phyloP scores from a whole-genome alignment of 2,329 filamentous ascomycete species.

The Coniochaeta pulveracea region DNA sequence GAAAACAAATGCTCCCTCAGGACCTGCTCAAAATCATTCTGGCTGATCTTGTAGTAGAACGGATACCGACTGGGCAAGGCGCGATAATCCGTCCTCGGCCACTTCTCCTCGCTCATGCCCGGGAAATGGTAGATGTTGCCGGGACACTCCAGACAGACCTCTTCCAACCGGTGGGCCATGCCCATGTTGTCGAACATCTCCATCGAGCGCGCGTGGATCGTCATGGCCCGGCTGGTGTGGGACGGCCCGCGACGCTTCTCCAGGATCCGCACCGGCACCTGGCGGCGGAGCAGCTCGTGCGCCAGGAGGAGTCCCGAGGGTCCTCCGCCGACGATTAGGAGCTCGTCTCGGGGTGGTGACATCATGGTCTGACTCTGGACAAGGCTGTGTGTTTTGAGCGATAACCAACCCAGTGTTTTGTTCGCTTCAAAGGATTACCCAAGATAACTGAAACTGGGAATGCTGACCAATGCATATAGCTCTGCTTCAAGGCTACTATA shows the following conservation, averaged over 20 bases:
- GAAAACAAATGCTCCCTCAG: conserved; percentile 17
- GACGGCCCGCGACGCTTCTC: conserved; percentile 20
- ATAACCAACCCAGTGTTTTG: too few relatives aligned
- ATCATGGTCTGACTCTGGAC: too few relatives aligned
- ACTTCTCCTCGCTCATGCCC: conserved; percentile 16
- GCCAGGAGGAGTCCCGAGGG: background rate
- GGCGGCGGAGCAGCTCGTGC: background rate
- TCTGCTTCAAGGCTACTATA: too few relatives aligned
- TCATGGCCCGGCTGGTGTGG: conserved; percentile 28
- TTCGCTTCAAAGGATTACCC: too few relatives aligned
- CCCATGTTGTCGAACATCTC: conserved; percentile 36
- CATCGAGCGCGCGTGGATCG: conserved; percentile 35
- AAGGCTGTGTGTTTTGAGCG: too few relatives aligned
- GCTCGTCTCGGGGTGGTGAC: too few relatives aligned
- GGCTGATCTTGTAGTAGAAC: conserved; percentile 19
- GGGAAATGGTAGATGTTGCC: conserved; percentile 26
- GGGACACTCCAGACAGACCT: conserved; percentile 24
- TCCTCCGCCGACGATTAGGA: background rate
- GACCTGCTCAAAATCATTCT: conserved; percentile 22
- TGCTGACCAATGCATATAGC: too few relatives aligned
- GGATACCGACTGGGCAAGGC: conserved; percentile 19
- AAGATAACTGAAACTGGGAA: too few relatives aligned
- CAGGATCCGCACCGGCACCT: conserved; percentile 25
- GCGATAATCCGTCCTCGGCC: conserved; percentile 20
- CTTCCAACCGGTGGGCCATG: conserved; percentile 21